phyloP scores from a whole-genome alignment of 306 rosid genomes.

The Glycine tomentella region DNA sequence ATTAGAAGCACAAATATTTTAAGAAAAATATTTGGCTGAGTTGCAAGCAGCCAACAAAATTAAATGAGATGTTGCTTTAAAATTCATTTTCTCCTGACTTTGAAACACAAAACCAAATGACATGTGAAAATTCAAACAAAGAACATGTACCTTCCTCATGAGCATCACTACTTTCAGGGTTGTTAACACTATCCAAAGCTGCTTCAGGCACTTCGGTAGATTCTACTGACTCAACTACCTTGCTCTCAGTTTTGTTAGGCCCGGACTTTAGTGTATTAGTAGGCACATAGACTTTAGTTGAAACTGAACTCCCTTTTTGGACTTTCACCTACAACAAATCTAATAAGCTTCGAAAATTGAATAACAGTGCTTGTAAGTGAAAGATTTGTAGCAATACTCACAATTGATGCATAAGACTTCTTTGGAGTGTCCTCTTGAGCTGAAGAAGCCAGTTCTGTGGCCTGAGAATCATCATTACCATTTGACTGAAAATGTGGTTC shows the following conservation, averaged over 20 bases:
- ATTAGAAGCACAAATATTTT: constrained; percentile 36
- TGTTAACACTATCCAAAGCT: constrained; percentile 46
- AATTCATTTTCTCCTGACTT: constrained; percentile 24
- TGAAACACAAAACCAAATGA: constrained; percentile 17
- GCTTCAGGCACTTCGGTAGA: constrained; percentile 58
- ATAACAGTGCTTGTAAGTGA: constrained; percentile 37
- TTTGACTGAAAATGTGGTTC: constrained; percentile 60
- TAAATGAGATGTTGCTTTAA: constrained; percentile 14
- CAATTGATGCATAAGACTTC: constrained; percentile 83
- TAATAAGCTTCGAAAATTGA: constrained; percentile 42
- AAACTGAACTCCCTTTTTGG: constrained; percentile 56
- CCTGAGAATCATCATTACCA: constrained; percentile 58
- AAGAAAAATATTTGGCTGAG: constrained; percentile 7
- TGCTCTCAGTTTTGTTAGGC: constrained; percentile 54
- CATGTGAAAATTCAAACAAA: constrained; percentile 20
- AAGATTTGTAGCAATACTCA: constrained; percentile 52
- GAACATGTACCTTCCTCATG: constrained; percentile 65
- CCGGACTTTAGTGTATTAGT: constrained; percentile 54
- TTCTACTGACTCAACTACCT: constrained; percentile 45
- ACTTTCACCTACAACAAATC: constrained; percentile 73
- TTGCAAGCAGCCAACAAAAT: constrained; percentile 21
- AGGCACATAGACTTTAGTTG: constrained; percentile 67
- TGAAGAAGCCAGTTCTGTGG: constrained; percentile 51
- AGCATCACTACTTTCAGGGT: constrained; percentile 55
- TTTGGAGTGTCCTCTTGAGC: constrained; percentile 53